Evolutionary conservation across 2,329 filamentous ascomycete genomes (phyloP), one percentile per base, ranked within the genome.

Genomic region (Stagonosporopsis tanaceti): DNA sequence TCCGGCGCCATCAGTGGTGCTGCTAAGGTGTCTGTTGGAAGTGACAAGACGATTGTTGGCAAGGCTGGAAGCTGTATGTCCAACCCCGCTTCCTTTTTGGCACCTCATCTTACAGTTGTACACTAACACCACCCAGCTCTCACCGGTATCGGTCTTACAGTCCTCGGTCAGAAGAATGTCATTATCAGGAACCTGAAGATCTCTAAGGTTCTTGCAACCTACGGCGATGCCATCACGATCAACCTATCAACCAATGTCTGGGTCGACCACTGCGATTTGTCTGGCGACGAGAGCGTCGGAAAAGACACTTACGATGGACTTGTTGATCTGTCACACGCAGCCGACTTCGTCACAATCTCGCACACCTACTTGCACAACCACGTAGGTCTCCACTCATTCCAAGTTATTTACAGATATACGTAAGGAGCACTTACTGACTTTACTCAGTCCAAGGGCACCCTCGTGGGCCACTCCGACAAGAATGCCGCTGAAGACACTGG

Each of bases 211-310:
- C 85, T 78, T 20, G 85, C 85, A 8, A 73, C 74, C 9, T 80
- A 83, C 57, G 85, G 85, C 9, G 87, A 89, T 64, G 84, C 81
- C 55, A 83, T 89, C 63, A 83, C 80, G 61, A 83, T 88, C 57
- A 81, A 88, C 74, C 69, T 71, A 6, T 81, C 82, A 0, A 83
- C 70, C 46, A 87, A 88, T 62, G 80, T 72, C 34, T 70, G 87
- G 87, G 78, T 90, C 47, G 87, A 90, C 74, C 87, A 89, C 77
- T 82, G 81, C 69, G 87, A 90, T 61, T 78, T 90, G 2, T 85
- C 83, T 25, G 82, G 87, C 14, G 69, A 69, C 12, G 50, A 69
- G 32, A 64, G 52, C 0, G 64, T 66, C 3, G 64, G 61, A 47
- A 71, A 70, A 27, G 68, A 71, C 35, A 64, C 60, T 11, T 71